These are phyloP conservation scores for Anthracocystis walkeri DNA, from an alignment of 1,284 basidiomycete species.

Conservation along the genomic window DNA sequence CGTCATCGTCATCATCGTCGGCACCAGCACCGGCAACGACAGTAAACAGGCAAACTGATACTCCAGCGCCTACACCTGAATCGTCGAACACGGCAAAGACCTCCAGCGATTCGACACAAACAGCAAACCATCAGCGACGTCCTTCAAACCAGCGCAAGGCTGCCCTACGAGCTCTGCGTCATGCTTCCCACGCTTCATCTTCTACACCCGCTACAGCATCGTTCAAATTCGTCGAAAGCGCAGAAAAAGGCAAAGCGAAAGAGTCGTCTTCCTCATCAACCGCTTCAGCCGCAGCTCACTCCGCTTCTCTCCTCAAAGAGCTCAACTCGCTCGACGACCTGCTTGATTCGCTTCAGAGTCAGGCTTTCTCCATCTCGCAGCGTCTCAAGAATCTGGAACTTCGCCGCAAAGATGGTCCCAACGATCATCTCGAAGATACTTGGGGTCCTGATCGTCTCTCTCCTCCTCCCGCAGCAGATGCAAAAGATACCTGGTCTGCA, in stretches of 20 bases:
- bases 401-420: neutral
- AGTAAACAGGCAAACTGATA: neutral
- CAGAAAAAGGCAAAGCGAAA: slow-evolving; percentile 31
- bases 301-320: slow-evolving; percentile 23
- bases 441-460: slow-evolving; percentile 51
- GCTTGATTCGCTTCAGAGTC: slow-evolving; percentile 33
- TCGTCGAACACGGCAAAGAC: neutral
- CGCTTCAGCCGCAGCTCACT: slow-evolving; percentile 11
- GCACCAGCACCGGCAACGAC: neutral
- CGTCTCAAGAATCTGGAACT: slow-evolving; percentile 25
- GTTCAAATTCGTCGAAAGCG: slow-evolving; percentile 16
- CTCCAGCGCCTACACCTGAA: neutral
- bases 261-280: neutral
- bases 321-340: slow-evolving; percentile 32
- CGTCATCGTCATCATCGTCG: slow-evolving; percentile 5
- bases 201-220: neutral
- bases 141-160: slow-evolving; percentile 14
- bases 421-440: slow-evolving; percentile 5
- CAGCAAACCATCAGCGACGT: neutral
- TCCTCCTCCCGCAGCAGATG: neutral
- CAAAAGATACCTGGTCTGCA: slow-evolving; percentile 18
- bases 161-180: slow-evolving; percentile 9
- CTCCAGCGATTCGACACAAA: neutral
- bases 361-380: slow-evolving; percentile 44
- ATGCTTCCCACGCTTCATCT: slow-evolving; percentile 1